These are phyloP conservation scores for Osmanthus fragrans DNA, from an alignment of 257 asterid genomes.

Conservation along the genomic window DNA sequence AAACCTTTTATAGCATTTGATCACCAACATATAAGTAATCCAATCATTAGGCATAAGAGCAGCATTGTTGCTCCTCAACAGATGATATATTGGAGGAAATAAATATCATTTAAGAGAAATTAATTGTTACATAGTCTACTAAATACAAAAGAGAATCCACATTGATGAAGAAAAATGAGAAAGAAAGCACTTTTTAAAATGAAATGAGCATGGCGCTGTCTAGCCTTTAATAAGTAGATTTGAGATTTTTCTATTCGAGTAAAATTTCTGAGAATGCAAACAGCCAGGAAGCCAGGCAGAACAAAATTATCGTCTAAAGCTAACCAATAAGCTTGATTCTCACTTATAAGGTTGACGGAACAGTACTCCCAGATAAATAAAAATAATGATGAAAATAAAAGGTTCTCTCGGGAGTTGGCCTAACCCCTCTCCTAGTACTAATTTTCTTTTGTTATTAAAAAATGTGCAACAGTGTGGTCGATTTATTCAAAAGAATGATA, in stretches of 20 bases:
- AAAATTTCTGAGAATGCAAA: background rate
- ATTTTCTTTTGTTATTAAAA: background rate
- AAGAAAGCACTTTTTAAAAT: background rate
- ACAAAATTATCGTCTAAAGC: background rate
- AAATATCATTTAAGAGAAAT: background rate
- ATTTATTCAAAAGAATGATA: background rate
- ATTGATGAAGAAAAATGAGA: background rate
- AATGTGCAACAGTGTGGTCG: background rate
- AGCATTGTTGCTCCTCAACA: too few relatives aligned
- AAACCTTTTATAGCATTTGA: too few relatives aligned
- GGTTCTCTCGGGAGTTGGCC: background rate
- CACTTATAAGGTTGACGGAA: slow-evolving; percentile 7
- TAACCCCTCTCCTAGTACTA: background rate
- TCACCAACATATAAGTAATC: too few relatives aligned
- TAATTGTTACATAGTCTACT: background rate
- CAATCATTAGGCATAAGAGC: too few relatives aligned
- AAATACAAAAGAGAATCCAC: background rate
- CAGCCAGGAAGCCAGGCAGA: background rate
- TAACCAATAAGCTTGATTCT: background rate
- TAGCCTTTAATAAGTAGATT: background rate
- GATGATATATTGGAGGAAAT: background rate
- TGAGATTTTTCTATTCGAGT: background rate
- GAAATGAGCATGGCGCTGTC: background rate
- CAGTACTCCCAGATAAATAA: slow-evolving; percentile 11
- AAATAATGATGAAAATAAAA: slow-evolving; percentile 6